Evolutionary conservation across 2,329 filamentous ascomycete species (phyloP).

Genomic region (Ophiostoma himal-ulmi): DNA sequence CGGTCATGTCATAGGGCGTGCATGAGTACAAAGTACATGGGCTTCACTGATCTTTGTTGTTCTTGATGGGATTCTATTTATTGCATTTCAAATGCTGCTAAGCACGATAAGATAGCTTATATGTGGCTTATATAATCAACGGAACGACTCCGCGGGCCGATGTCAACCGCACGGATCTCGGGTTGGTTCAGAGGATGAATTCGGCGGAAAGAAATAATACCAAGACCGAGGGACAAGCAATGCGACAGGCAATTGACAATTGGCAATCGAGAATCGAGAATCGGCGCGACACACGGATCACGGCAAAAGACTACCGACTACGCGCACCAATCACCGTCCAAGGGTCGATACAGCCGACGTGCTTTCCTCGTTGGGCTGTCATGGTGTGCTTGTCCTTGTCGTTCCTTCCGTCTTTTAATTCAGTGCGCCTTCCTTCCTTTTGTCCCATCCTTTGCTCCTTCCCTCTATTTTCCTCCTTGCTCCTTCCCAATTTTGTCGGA

Average conservation of each 20-base stretch:
- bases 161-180: conserved; percentile 1
- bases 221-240: not conserved
- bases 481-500: not conserved
- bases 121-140: not conserved
- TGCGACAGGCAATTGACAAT: too few relatives aligned
- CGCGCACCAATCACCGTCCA: too few relatives aligned
- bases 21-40: not conserved
- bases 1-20: conserved; percentile 1
- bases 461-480: not conserved
- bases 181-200: not conserved
- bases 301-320: not conserved
- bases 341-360: not conserved
- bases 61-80: not conserved
- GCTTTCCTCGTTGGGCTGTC: not conserved
- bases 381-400: not conserved
- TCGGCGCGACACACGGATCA: not conserved
- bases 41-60: not conserved
- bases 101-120: not conserved
- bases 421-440: not conserved
- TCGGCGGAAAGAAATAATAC: not conserved
- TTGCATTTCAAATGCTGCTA: too few relatives aligned
- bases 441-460: not conserved
- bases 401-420: not conserved
- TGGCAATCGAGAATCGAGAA: not conserved
- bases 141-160: not conserved